Conservation (phyloP, 257 asterid genomes). For the Fraxinus anomala region DNA sequence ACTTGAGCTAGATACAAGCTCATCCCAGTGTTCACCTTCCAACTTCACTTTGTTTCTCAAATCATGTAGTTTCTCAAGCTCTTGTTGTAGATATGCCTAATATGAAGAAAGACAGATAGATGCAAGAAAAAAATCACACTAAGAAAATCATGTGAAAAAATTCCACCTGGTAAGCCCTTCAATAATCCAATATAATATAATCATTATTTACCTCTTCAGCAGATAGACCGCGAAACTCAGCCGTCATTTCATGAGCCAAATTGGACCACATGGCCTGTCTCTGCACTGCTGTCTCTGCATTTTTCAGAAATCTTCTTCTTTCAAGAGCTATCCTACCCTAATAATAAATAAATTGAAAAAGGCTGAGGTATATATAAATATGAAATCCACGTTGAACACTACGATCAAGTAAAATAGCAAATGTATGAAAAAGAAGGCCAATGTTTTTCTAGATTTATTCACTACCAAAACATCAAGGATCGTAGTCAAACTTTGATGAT, state of each 20-base stretch:
- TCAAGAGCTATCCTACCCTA: conserved; percentile 99
- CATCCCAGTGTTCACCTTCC: conserved; percentile 99
- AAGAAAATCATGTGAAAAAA: conserved; percentile 8
- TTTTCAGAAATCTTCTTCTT: conserved; percentile 86
- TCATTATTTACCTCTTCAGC: conserved; percentile 81
- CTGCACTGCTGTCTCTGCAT: conserved; percentile 95
- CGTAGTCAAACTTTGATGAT: neutral
- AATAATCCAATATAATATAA: conserved; percentile 10
- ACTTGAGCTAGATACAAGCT: conserved; percentile 97
- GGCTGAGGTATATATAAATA: neutral
- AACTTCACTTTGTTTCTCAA: conserved; percentile 89
- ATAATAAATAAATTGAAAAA: conserved; percentile 23
- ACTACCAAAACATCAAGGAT: conserved; percentile 13
- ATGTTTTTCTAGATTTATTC: neutral
- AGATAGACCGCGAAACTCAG: conserved; percentile 96
- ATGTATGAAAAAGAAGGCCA: neutral
- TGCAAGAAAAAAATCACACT: conserved; percentile 19
- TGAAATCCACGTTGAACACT: neutral
- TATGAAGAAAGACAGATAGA: conserved; percentile 32
- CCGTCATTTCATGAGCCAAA: conserved; percentile 99
- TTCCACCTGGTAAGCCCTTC: conserved; percentile 4
- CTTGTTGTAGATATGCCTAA: conserved; percentile 98
- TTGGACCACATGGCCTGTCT: conserved; percentile 96
- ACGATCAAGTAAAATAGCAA: conserved; percentile 15
- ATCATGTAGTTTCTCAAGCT: conserved; percentile 92